phyloP scores from a whole-genome alignment of 75 land plant species.

The Azolla pinnata region DNA sequence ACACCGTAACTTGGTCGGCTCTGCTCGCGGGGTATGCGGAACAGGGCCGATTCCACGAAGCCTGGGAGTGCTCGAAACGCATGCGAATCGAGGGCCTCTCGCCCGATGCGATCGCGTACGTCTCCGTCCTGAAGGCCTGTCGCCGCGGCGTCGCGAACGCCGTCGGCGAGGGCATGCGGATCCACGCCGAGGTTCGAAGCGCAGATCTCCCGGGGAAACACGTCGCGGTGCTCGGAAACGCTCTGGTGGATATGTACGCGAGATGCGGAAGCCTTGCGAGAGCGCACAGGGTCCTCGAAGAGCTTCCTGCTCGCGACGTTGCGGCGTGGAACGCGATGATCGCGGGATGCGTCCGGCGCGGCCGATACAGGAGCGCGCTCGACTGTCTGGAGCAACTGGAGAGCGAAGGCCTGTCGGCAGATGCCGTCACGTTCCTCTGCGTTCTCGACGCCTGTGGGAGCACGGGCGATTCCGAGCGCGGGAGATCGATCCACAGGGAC shows the following conservation, averaged over 20 bases:
- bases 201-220: not conserved
- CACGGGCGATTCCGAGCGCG: too few species aligned
- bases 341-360: too few species aligned
- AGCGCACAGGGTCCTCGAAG: not conserved
- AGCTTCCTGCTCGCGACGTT: too few species aligned
- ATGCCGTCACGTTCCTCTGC: too few species aligned
- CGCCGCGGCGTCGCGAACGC: too few species aligned
- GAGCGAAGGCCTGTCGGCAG: too few species aligned
- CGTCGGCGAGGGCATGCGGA: not conserved
- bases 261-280: not conserved
- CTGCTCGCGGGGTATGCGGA: not conserved
- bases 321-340: too few species aligned
- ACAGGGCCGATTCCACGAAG: not conserved
- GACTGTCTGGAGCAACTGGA: too few species aligned
- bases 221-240: not conserved
- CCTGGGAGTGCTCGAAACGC: not conserved
- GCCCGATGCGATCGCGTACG: not conserved
- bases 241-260: not conserved
- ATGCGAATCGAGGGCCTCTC: slow-evolving; percentile 1
- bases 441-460: too few species aligned
- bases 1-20: not conserved
- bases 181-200: not conserved
- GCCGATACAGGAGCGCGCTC: too few species aligned
- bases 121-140: not conserved
- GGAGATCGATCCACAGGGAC: too few species aligned